Conservation (phyloP, 2,329 filamentous ascomycete species). For the Rasamsonia emersonii region DNA sequence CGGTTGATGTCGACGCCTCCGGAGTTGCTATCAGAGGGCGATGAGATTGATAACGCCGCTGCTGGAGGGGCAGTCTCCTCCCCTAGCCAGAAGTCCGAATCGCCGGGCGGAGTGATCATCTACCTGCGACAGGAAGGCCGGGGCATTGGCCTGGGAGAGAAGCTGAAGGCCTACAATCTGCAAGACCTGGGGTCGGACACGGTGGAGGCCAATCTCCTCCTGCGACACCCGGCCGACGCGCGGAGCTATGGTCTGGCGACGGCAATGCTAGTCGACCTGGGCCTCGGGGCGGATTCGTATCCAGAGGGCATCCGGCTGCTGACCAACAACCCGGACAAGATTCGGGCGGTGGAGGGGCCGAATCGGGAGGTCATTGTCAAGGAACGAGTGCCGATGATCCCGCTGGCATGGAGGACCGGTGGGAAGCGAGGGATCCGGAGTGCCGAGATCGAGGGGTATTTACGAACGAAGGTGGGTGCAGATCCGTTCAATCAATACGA, state of each 20-base stretch:
- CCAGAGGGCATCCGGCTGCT: conserved; percentile 58
- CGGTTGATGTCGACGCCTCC: conserved; percentile 72
- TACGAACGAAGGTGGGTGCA: conserved; percentile 76
- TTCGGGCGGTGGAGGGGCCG: conserved; percentile 85
- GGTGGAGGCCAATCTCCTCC: conserved; percentile 84
- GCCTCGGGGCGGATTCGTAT: conserved; percentile 57
- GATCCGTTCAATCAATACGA: not conserved
- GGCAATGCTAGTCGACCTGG: conserved; percentile 82
- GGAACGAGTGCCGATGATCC: conserved; percentile 91
- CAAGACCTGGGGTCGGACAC: conserved; percentile 97
- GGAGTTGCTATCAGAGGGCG: conserved; percentile 21
- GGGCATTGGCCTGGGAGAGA: conserved; percentile 88
- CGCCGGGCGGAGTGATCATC: conserved; percentile 77
- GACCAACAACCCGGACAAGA: conserved; percentile 97
- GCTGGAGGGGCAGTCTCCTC: conserved; percentile 29
- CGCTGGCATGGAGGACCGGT: conserved; percentile 78
- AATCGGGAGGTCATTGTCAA: conserved; percentile 78
- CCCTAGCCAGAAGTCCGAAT: conserved; percentile 32
- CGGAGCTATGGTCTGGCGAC: conserved; percentile 94
- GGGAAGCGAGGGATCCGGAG: conserved; percentile 72
- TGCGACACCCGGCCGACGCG: conserved; percentile 89
- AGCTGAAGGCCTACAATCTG: conserved; percentile 95
- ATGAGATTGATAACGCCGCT: conserved; percentile 14
- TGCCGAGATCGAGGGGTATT: conserved; percentile 83
- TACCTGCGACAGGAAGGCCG: conserved; percentile 94